Percentiles rank a stretch among this genome's conserved stretches.
These are phyloP conservation scores for Peribolospora baueri DNA, from an alignment of 768 basidiomycete genomes.

Conservation along the genomic window DNA sequence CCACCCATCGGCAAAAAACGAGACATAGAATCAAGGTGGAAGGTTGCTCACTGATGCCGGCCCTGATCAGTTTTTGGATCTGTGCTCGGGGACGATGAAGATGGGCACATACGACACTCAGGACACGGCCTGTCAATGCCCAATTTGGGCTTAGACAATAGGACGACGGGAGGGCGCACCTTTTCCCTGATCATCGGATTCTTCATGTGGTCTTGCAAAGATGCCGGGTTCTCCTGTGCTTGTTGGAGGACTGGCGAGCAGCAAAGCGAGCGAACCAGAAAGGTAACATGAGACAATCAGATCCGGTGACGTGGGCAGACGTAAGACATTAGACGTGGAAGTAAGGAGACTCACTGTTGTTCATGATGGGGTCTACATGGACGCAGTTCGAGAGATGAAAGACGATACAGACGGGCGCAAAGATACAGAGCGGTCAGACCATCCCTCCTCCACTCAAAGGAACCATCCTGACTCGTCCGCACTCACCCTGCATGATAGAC, in stretches of 20 bases:
- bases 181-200: constrained; percentile 25
- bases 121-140: neutral
- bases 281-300: constrained; percentile 1
- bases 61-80: constrained; percentile 71
- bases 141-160: neutral
- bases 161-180: neutral
- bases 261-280: neutral
- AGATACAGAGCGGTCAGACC: too few relatives aligned
- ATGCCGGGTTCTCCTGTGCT: constrained; percentile 65
- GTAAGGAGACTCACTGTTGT: constrained; percentile 3
- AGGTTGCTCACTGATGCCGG: constrained; percentile 38
- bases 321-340: neutral
- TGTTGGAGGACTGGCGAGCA: constrained; percentile 60
- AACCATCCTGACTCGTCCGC: too few relatives aligned
- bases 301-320: too few relatives aligned
- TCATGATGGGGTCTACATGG: neutral
- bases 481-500: constrained; percentile 15
- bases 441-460: too few relatives aligned
- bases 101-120: constrained; percentile 10
- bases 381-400: neutral
- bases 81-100: constrained; percentile 24
- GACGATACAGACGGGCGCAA: too few relatives aligned
- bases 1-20: too few relatives aligned
- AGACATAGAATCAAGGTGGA: too few relatives aligned
- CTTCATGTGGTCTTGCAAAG: constrained; percentile 89